Conservation (phyloP, 2,329 filamentous ascomycete genomes). For the Didymella keratinophila region DNA sequence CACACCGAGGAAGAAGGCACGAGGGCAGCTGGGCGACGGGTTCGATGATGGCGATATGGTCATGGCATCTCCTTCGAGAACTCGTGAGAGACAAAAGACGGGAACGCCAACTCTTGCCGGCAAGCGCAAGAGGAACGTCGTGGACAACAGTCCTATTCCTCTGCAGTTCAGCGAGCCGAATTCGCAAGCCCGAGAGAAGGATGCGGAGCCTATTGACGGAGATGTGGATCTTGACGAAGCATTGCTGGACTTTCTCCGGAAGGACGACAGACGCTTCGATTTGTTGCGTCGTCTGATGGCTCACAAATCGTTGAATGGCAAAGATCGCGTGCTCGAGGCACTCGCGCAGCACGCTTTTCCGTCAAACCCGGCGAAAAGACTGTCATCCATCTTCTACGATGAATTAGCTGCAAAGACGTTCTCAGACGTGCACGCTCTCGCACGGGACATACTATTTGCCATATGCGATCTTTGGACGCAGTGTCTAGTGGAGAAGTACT, state of each 20-base stretch:
- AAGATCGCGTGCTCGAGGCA: conserved; percentile 71
- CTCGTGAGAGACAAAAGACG: conserved; percentile 57
- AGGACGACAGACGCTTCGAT: conserved; percentile 49
- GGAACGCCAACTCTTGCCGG: conserved; percentile 67
- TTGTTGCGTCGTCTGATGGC: conserved; percentile 70
- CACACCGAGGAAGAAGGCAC: conserved; percentile 69
- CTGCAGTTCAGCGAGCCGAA: conserved; percentile 58
- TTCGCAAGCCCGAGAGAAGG: conserved; percentile 50
- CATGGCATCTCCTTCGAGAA: conserved; percentile 63
- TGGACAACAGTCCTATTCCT: conserved; percentile 70
- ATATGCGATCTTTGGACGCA: conserved; percentile 73
- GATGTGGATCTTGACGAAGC: conserved; percentile 32
- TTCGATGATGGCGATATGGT: conserved; percentile 74
- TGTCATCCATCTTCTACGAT: conserved; percentile 73
- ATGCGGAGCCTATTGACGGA: conserved; percentile 21
- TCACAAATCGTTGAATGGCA: conserved; percentile 63
- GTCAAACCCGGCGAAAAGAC: conserved; percentile 61
- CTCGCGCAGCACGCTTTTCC: conserved; percentile 71
- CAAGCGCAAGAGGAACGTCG: conserved; percentile 72
- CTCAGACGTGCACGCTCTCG: conserved; percentile 62
- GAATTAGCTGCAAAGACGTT: conserved; percentile 64
- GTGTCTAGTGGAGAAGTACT: conserved; percentile 70
- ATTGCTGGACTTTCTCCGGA: conserved; percentile 50
- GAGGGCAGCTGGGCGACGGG: conserved; percentile 70
- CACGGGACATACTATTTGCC: conserved; percentile 69